These are phyloP conservation scores for Parastagonospora avenae DNA, from an alignment of 2,329 filamentous ascomycete species.

Conservation along the genomic window DNA sequence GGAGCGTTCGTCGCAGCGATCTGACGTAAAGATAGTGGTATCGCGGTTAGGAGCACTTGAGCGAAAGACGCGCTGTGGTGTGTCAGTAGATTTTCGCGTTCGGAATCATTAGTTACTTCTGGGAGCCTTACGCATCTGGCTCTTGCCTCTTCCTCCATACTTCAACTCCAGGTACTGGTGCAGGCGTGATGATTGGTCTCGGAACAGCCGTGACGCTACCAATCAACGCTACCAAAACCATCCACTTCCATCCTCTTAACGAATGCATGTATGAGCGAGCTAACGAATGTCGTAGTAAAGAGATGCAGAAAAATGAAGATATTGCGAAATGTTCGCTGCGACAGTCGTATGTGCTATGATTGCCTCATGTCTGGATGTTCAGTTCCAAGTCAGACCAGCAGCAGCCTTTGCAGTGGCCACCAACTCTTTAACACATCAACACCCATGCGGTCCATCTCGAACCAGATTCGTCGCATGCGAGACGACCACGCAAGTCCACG, in stretches of 20 bases:
- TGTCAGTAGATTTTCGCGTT: conserved; percentile 10
- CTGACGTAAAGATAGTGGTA: conserved; percentile 41
- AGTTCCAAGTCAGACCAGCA: conserved; percentile 6
- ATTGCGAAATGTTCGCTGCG: conserved; percentile 4
- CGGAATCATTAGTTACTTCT: neutral
- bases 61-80: conserved; percentile 38
- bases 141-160: conserved; percentile 25
- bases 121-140: conserved; percentile 38
- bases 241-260: conserved; percentile 24
- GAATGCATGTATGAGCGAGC: conserved; percentile 28
- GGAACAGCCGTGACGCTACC: conserved; percentile 18
- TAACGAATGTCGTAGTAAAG: conserved; percentile 17
- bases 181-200: conserved; percentile 34
- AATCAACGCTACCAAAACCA: conserved; percentile 14
- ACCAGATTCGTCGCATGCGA: conserved; percentile 17
- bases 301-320: conserved; percentile 10
- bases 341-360: conserved; percentile 18
- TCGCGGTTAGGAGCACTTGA: conserved; percentile 40
- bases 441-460: conserved; percentile 13
- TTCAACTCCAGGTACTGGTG: conserved; percentile 21
- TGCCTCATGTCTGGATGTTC: conserved; percentile 16
- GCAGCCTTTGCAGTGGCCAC: conserved; percentile 13
- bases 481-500: conserved; percentile 8
- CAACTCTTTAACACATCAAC: conserved; percentile 18
- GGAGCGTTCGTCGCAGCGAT: conserved; percentile 44